phyloP scores from a whole-genome alignment of 805 yeast genomes.

The Spathaspora boniae region DNA sequence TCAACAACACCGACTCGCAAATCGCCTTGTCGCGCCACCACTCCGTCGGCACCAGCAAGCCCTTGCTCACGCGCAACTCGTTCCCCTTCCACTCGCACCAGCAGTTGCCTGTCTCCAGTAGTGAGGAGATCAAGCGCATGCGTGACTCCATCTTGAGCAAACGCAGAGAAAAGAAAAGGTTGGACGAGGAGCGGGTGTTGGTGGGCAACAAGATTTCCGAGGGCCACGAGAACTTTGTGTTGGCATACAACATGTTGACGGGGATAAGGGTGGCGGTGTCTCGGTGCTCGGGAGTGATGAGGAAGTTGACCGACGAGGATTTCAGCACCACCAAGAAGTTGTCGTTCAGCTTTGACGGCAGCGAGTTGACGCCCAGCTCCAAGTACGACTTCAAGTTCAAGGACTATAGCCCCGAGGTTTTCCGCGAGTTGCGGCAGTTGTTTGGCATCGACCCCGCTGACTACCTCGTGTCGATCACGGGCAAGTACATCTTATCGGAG shows the following conservation, averaged over 20 bases:
- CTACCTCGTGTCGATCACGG: slow-evolving; percentile 85
- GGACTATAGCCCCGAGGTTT: slow-evolving; percentile 93
- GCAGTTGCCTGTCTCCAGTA: slow-evolving; percentile 22
- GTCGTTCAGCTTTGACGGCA: slow-evolving; percentile 83
- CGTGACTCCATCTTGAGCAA: slow-evolving; percentile 44
- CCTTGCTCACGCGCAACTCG: slow-evolving; percentile 2
- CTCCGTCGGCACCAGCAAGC: slow-evolving; percentile 6
- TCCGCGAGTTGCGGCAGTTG: slow-evolving; percentile 71
- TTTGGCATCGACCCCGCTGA: slow-evolving; percentile 96
- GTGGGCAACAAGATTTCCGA: slow-evolving; percentile 84
- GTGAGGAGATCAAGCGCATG: slow-evolving; percentile 47
- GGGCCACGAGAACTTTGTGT: slow-evolving; percentile 88
- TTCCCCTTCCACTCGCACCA: slow-evolving; percentile 16
- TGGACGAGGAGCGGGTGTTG: slow-evolving; percentile 50
- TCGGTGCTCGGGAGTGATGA: slow-evolving; percentile 81
- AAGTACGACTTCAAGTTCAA: slow-evolving; percentile 95
- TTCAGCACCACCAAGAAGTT: slow-evolving; percentile 72
- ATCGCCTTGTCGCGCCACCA: slow-evolving; percentile 9
- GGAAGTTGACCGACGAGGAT: slow-evolving; percentile 66
- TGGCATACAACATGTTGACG: slow-evolving; percentile 96
- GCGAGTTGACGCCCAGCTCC: slow-evolving; percentile 87
- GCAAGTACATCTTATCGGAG: slow-evolving; percentile 88
- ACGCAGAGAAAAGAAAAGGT: slow-evolving; percentile 34
- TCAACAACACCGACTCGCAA: too few relatives aligned
- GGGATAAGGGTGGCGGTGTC: slow-evolving; percentile 96